Conservation (phyloP, 352 stramenopile genomes). For the Thraustochytrium sp. region DNA sequence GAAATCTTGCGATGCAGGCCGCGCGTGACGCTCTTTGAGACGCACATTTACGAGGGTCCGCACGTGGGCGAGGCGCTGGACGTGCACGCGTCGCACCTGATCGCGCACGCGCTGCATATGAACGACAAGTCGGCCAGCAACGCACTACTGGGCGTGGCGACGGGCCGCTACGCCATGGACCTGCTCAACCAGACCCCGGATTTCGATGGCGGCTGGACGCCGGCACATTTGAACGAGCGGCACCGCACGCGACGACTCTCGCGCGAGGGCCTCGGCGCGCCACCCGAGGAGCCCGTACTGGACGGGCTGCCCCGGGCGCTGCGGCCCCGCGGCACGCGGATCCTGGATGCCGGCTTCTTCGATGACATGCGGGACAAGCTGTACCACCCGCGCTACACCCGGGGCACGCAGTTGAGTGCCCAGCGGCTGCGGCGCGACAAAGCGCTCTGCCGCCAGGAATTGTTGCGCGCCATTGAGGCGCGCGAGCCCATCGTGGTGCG, state of each 20-base stretch:
- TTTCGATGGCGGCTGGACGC: slow-evolving; percentile 27
- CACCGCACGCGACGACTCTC: too few relatives aligned
- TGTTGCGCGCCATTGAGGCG: not conserved
- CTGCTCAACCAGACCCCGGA: not conserved
- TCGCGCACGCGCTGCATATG: not conserved
- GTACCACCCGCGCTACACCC: slow-evolving; percentile 2
- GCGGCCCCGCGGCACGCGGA: not conserved
- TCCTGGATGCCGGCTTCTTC: slow-evolving; percentile 23
- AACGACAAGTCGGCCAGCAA: slow-evolving; percentile 21
- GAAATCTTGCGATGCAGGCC: not conserved
- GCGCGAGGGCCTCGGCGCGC: too few relatives aligned
- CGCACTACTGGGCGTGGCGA: not conserved
- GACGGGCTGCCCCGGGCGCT: too few relatives aligned
- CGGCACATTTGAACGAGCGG: not conserved
- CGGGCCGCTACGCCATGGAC: slow-evolving; percentile 19
- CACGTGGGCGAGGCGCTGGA: not conserved
- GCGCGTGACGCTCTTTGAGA: slow-evolving; percentile 17
- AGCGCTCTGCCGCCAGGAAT: slow-evolving; percentile 1
- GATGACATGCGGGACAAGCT: not conserved
- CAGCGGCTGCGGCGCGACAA: not conserved
- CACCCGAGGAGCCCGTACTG: too few relatives aligned
- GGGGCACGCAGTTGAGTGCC: not conserved
- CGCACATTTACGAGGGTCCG: slow-evolving; percentile 15
- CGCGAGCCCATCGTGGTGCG: slow-evolving; percentile 7
- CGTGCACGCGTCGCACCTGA: not conserved